phyloP scores from a whole-genome alignment of 371 early-diverging fungal species.

The Mucor plumbeus region DNA sequence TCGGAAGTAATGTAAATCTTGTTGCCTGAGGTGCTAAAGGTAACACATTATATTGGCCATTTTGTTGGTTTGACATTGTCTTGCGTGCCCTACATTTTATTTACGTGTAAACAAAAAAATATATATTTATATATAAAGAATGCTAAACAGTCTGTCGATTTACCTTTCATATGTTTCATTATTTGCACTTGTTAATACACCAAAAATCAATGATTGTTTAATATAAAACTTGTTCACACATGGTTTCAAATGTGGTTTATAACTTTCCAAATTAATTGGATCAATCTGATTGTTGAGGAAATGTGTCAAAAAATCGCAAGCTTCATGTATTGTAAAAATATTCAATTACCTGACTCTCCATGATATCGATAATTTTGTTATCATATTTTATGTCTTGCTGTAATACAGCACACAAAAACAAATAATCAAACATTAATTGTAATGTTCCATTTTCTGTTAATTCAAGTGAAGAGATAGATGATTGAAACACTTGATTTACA shows the following conservation, averaged over 20 bases:
- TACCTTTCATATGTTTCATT: slow-evolving; percentile 52
- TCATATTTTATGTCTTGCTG: not conserved
- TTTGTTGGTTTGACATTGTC: slow-evolving; percentile 22
- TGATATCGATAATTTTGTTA: not conserved
- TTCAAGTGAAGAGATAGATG: not conserved
- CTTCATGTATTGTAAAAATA: not conserved
- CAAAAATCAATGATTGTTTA: slow-evolving; percentile 53
- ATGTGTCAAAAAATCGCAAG: not conserved
- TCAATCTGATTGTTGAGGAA: slow-evolving; percentile 47
- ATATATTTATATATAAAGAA: not conserved
- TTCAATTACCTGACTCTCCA: not conserved
- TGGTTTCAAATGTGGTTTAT: slow-evolving; percentile 49
- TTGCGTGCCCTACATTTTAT: slow-evolving; percentile 22
- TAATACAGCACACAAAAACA: slow-evolving; percentile 38
- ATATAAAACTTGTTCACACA: slow-evolving; percentile 55
- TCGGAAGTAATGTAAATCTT: slow-evolving; percentile 60
- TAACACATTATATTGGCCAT: slow-evolving; percentile 53
- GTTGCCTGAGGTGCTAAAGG: slow-evolving; percentile 55
- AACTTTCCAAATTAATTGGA: slow-evolving; percentile 59
- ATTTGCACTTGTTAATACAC: slow-evolving; percentile 50
- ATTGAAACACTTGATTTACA: slow-evolving; percentile 3
- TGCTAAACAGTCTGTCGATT: not conserved
- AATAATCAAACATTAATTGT: slow-evolving; percentile 60
- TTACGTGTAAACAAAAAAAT: not conserved
- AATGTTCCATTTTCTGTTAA: slow-evolving; percentile 57